Base-by-base conservation (phyloP, 2,329 filamentous ascomycete species). In the Boeremia exigua region DNA sequence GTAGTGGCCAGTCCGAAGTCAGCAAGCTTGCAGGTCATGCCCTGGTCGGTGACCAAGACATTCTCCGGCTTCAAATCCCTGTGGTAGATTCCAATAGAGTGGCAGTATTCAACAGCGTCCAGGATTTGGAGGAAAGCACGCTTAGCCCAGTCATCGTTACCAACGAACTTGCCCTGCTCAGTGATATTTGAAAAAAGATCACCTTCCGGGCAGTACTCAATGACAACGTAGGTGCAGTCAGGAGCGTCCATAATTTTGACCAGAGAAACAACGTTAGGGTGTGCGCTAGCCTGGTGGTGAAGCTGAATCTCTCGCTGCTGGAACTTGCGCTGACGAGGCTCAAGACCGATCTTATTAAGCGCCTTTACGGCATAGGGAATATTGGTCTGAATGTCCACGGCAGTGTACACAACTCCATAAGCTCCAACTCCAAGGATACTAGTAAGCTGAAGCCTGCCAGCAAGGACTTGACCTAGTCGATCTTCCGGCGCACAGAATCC, bases 31-130 rank as follows among this genome's bases (percentile, higher is more conserved):
- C 96, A 91, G 32, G 92, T 95, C 79, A 89, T 86, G 63, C 94
- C 94, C 62, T 88, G 83, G 80, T 96, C 89, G 68, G 90, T 90
- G 54, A 99, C 94, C 72, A 99, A 81, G 65, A 99, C 92, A 78
- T 99, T 99, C 82, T 99, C 95, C 56, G 95, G 95, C 84, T 99
- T 99, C 60, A 99, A 83, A 77, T 99, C 95, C 78, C 95, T 85
- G 78, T 99, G 95, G 82, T 96, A 99, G 74, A 99, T 96, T 71
- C 93, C 92, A 70, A 92, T 81, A 65, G 86, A 87, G 78, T 99
- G 95, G 84, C 95, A 98, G 79, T 93, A 91, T 74, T 95, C 90
- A 63, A 98, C 94, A 77, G 95, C 95, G 83, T 97, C 91, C 84
- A 99, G 79, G 71, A 99, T 91, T 78, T 99, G 95, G 61, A 98